Evolutionary conservation across 202 grass and related monocot genomes (phyloP).

Genomic region (Brachypodium distachyon): DNA sequence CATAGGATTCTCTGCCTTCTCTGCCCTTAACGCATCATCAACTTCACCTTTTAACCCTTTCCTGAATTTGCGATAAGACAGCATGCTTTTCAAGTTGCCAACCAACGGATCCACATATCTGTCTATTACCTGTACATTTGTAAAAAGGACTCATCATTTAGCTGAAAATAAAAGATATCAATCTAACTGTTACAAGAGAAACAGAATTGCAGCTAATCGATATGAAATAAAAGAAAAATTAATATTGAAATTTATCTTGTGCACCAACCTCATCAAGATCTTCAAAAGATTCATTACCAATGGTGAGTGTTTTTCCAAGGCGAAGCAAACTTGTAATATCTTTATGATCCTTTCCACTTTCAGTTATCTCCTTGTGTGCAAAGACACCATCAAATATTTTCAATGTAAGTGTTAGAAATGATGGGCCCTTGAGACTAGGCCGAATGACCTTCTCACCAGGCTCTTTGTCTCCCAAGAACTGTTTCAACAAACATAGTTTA

Average conservation of each 20-base stretch:
- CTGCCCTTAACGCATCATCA: slow-evolving; percentile 63
- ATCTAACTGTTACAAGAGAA: slow-evolving; percentile 7
- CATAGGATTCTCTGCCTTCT: slow-evolving; percentile 83
- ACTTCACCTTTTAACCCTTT: slow-evolving; percentile 77
- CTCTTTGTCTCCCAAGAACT: slow-evolving; percentile 86
- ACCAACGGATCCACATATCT: slow-evolving; percentile 95
- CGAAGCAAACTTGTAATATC: slow-evolving; percentile 97
- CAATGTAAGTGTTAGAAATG: slow-evolving; percentile 79
- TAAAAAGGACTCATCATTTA: background rate
- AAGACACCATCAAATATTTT: slow-evolving; percentile 87
- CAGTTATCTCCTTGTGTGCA: slow-evolving; percentile 94
- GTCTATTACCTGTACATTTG: slow-evolving; percentile 73
- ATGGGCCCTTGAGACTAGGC: slow-evolving; percentile 75
- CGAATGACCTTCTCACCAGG: slow-evolving; percentile 83
- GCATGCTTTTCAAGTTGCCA: slow-evolving; percentile 76
- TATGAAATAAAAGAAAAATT: background rate
- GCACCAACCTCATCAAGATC: slow-evolving; percentile 92
- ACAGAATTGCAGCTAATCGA: background rate
- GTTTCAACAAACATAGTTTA: slow-evolving; percentile 15
- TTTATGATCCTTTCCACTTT: slow-evolving; percentile 87
- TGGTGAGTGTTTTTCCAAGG: slow-evolving; percentile 83
- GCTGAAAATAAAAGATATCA: background rate
- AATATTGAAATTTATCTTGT: background rate
- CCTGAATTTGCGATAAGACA: slow-evolving; percentile 88
- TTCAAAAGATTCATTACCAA: slow-evolving; percentile 90